Evolutionary conservation across 257 asterid species (phyloP), one percentile per base, ranked within the genome.

Genomic region (Gynochthodes officinalis): DNA sequence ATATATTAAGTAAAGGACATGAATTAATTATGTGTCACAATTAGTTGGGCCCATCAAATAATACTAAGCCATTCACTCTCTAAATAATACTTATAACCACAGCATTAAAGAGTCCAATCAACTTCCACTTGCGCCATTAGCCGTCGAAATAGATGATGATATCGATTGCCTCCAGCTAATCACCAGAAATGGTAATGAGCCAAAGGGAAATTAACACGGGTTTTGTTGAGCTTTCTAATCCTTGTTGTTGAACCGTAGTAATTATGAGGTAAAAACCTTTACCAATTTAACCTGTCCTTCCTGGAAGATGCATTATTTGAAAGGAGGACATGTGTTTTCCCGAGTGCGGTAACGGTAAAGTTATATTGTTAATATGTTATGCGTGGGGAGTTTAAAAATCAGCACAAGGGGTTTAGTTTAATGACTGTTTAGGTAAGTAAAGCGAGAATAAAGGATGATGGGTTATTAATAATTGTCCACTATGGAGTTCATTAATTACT

Each of bases 31-130:
- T 65, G 27, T 54, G 68, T 49, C 32, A 18, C 21, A 5, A 57
- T 44, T 75, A 58, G 78, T 75, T 67, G 73, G 73, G 27, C 43
- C 78, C 63, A 58, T 67, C 73, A 57, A 67, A 67, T 75, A n/a
- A n/a, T n/a, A n/a, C n/a, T n/a, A n/a, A n/a, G n/a, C n/a, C n/a
- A n/a, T n/a, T n/a, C n/a, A n/a, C n/a, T n/a, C n/a, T n/a, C n/a
- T n/a, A n/a, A n/a, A n/a, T n/a, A n/a, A n/a, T n/a, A n/a, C n/a
- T n/a, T n/a, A n/a, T n/a, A n/a, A n/a, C n/a, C n/a, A n/a, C n/a
- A n/a, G n/a, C n/a, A n/a, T n/a, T n/a, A n/a, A n/a, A n/a, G n/a
- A n/a, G n/a, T n/a, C n/a, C n/a, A n/a, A n/a, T n/a, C n/a, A n/a
- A n/a, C n/a, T n/a, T n/a, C n/a, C n/a, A n/a, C n/a, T n/a, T n/a